Evolutionary conservation across 306 rosid genomes (phyloP).

Genomic region (Quercus ilex): DNA sequence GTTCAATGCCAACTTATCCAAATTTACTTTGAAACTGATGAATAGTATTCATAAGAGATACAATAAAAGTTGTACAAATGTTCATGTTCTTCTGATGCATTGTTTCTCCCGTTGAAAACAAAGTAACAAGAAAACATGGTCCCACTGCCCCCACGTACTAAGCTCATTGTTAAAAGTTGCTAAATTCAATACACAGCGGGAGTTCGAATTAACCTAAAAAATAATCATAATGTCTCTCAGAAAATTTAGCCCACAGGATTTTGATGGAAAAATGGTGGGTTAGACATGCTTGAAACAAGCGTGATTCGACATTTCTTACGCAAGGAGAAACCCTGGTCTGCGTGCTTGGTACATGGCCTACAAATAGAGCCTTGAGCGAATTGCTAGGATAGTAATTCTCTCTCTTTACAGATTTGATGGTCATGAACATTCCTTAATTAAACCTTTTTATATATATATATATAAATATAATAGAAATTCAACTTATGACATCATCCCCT

Average conservation of each 20-base stretch:
- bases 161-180: neutral
- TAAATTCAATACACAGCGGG: neutral
- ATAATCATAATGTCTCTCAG: conserved; percentile 4
- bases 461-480: no score
- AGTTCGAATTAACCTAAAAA: neutral
- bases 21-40: no score
- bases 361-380: neutral
- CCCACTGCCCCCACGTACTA: neutral
- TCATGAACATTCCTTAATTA: conserved; percentile 14
- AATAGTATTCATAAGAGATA: neutral
- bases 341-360: neutral
- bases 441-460: no score
- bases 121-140: conserved; percentile 7
- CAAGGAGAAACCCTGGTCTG: neutral
- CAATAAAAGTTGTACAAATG: neutral
- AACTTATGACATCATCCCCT: no score
- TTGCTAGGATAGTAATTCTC: neutral
- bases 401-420: neutral
- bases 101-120: neutral
- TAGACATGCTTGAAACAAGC: neutral
- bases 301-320: neutral
- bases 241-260: neutral
- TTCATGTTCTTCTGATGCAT: neutral
- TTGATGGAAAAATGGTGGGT: neutral
- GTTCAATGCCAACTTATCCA: no score